Conservation (phyloP, 192 early-diverging fungal genomes). For the Haplosporangium gracile region DNA sequence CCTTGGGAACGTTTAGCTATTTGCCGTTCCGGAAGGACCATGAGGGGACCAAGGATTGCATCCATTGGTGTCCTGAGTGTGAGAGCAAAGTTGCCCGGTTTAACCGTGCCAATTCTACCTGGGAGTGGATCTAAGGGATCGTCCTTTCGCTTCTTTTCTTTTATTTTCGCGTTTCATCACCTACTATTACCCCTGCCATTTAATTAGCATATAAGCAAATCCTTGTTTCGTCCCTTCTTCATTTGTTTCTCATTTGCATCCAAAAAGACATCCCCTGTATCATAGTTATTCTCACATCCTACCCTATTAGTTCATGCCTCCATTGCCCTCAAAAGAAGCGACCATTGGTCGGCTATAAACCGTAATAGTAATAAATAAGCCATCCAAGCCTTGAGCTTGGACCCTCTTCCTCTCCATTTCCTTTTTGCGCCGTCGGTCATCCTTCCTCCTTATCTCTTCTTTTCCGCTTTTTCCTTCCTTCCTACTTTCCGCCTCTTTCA, state of each 20-base stretch:
- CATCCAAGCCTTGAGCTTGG: too few species aligned
- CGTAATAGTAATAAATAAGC: too few species aligned
- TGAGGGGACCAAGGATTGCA: slow-evolving; percentile 47
- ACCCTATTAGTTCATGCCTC: neutral
- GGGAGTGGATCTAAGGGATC: slow-evolving; percentile 41
- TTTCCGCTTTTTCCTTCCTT: neutral
- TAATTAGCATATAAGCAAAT: neutral
- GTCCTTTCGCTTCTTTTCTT: neutral
- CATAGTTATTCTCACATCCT: neutral
- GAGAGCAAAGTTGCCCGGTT: slow-evolving; percentile 25
- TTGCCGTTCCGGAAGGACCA: slow-evolving; percentile 38
- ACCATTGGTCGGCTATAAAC: too few species aligned
- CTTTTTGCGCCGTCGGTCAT: neutral
- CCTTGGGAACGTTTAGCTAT: slow-evolving; percentile 31
- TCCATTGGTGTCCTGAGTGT: slow-evolving; percentile 52
- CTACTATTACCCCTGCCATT: neutral
- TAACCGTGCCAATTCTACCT: slow-evolving; percentile 35
- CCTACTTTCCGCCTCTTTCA: neutral
- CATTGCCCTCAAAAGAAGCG: neutral
- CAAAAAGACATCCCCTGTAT: neutral
- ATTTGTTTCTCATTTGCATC: neutral
- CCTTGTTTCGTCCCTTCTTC: neutral
- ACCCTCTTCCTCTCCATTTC: too few species aligned
- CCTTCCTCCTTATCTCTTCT: neutral
- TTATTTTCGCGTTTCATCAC: neutral